Percentiles rank a stretch among this genome's conserved stretches.
Conservation (phyloP, 148 eudicot genomes). For the Persicaria tinctoria region DNA sequence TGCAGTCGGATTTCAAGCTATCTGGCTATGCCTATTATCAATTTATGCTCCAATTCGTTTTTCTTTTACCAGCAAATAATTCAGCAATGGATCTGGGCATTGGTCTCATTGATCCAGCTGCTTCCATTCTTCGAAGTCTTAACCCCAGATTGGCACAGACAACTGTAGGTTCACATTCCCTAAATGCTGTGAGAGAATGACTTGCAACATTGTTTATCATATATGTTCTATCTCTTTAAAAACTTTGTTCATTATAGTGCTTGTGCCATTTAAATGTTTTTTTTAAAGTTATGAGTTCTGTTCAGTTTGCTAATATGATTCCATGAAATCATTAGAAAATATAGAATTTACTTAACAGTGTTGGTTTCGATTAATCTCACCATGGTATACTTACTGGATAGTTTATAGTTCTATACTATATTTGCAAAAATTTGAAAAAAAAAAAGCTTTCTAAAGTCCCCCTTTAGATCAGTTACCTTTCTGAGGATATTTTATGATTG, state of each 20-base stretch:
- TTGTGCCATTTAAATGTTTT: neutral
- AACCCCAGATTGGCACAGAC: constrained; percentile 58
- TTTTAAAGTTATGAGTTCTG: neutral
- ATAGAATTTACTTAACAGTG: neutral
- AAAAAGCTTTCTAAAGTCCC: neutral
- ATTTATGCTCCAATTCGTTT: constrained; percentile 1
- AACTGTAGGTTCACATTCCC: constrained; percentile 35
- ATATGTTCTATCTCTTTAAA: neutral
- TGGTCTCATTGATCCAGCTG: constrained; percentile 56
- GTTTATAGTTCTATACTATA: neutral
- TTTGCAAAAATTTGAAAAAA: neutral
- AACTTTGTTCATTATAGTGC: neutral
- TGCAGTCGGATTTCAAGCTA: constrained; percentile 1
- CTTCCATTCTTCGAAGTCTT: constrained; percentile 53
- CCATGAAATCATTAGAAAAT: neutral
- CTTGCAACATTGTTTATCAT: neutral
- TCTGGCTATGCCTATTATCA: constrained; percentile 11
- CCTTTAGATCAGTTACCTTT: neutral
- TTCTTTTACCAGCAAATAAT: constrained; percentile 33
- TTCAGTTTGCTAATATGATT: neutral
- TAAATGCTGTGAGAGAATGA: neutral
- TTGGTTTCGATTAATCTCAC: neutral
- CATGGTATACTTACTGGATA: neutral
- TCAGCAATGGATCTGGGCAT: constrained; percentile 24
- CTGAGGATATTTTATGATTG: neutral